Conservation (phyloP, 1,284 basidiomycete genomes). For the Puccinia triticina region DNA sequence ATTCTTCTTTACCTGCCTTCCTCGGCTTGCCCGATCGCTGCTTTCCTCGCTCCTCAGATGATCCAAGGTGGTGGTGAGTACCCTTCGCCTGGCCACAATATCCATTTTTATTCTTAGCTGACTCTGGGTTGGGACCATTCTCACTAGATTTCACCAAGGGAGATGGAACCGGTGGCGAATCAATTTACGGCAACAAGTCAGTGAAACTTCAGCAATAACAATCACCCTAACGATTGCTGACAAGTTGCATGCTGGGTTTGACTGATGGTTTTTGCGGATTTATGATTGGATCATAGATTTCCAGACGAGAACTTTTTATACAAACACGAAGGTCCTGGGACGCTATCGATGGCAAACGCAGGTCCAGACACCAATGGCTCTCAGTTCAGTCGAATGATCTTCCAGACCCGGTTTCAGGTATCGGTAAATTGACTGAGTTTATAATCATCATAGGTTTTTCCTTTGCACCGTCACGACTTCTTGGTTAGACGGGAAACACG, state of each 20-base stretch:
- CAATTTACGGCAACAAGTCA: constrained; percentile 46
- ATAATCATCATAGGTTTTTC: constrained; percentile 30
- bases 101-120: not conserved
- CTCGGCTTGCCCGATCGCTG: not conserved
- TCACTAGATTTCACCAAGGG: constrained; percentile 43
- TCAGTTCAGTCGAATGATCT: constrained; percentile 28
- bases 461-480: constrained; percentile 44
- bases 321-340: constrained; percentile 50
- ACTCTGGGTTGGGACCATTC: not conserved
- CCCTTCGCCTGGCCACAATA: not conserved
- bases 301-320: constrained; percentile 47
- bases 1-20: not conserved
- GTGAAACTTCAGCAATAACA: not conserved
- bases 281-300: constrained; percentile 23
- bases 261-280: not conserved
- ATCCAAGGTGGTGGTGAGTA: constrained; percentile 49
- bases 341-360: constrained; percentile 47
- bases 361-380: constrained; percentile 49
- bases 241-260: not conserved
- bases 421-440: not conserved
- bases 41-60: constrained; percentile 28
- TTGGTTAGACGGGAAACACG: constrained; percentile 49
- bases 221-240: not conserved
- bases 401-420: not conserved
- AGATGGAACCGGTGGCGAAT: constrained; percentile 50